Evolutionary conservation across 192 early-diverging fungal species (phyloP).

Genomic region (Backusella parvicylindrica): DNA sequence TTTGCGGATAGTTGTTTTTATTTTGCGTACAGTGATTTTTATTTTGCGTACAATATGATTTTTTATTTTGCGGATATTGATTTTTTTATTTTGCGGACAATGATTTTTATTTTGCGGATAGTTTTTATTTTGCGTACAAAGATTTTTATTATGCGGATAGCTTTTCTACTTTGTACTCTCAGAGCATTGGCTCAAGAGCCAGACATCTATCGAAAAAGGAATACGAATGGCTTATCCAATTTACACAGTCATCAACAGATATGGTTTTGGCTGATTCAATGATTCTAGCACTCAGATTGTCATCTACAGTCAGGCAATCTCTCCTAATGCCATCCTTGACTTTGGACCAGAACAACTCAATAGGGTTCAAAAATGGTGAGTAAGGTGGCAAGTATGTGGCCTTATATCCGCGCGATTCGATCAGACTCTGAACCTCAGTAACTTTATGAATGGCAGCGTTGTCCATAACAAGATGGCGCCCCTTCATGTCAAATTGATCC

Average conservation of each 20-base stretch:
- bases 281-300: conserved; percentile 9
- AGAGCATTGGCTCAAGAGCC: conserved; percentile 10
- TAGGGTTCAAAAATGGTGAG: conserved; percentile 25
- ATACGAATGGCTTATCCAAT: neutral
- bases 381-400: conserved; percentile 15
- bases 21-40: too few relatives aligned
- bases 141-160: too few relatives aligned
- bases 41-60: too few relatives aligned
- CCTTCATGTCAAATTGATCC: neutral
- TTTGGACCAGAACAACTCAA: conserved; percentile 32
- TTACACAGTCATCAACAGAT: neutral
- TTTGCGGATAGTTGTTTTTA: too few relatives aligned
- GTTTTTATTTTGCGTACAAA: too few relatives aligned
- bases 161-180: too few relatives aligned
- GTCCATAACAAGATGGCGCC: conserved; percentile 16
- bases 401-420: conserved; percentile 7
- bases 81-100: too few relatives aligned
- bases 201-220: conserved; percentile 1
- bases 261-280: neutral
- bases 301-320: conserved; percentile 2
- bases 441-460: conserved; percentile 14
- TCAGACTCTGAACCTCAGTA: neutral
- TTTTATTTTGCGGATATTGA: too few relatives aligned
- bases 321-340: conserved; percentile 14
- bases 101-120: too few relatives aligned